A percentile compares a stretch with the other conserved stretches of the same genome.
Evolutionary conservation across 179 eudicot species (phyloP).

Genomic region (Heliamphora pulchella): DNA sequence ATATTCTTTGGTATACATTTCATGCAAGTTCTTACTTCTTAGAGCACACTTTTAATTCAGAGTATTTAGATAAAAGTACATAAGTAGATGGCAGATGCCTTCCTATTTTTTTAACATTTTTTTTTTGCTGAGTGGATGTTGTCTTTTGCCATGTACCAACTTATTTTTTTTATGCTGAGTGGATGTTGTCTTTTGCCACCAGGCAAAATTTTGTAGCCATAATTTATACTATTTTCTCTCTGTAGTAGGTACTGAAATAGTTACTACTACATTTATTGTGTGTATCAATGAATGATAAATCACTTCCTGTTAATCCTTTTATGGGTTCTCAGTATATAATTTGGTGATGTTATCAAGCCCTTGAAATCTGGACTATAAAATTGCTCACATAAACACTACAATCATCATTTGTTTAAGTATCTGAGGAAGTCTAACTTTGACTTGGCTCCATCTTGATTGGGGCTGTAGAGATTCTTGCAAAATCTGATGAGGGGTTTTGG

Average conservation of each 20-base stretch:
- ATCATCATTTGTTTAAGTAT: background rate
- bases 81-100: background rate
- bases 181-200: background rate
- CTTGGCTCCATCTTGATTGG: background rate
- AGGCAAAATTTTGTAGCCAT: background rate
- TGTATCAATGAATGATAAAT: background rate
- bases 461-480: background rate
- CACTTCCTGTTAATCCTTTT: background rate
- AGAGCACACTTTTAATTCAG: background rate
- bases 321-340: background rate
- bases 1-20: conserved; percentile 6
- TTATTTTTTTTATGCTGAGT: background rate
- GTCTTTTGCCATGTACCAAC: background rate
- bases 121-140: background rate
- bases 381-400: background rate
- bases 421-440: background rate
- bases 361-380: background rate
- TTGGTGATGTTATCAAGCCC: background rate
- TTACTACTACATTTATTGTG: conserved; percentile 6
- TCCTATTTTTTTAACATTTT: background rate
- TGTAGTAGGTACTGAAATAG: background rate
- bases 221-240: background rate
- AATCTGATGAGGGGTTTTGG: conserved; percentile 7
- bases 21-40: background rate
- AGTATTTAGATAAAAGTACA: background rate